These are phyloP conservation scores for Sphaceloma murrayae DNA, from an alignment of 2,329 filamentous ascomycete genomes.

Conservation along the genomic window DNA sequence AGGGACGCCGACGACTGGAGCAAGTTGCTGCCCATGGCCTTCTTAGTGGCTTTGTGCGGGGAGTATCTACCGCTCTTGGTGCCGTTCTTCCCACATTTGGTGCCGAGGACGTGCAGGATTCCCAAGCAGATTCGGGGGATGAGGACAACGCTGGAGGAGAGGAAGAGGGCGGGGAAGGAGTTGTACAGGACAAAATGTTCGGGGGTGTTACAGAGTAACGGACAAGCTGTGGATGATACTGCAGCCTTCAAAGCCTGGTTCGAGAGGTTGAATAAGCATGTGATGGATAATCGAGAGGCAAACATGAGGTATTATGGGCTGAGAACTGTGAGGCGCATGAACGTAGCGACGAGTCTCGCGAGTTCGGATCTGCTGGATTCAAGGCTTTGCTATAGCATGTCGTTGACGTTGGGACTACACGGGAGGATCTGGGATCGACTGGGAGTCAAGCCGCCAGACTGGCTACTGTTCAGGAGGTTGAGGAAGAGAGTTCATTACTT, in stretches of 20 bases:
- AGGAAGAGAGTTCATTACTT: slow-evolving; percentile 52
- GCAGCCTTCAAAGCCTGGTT: too few species aligned
- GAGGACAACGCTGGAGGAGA: slow-evolving; percentile 33
- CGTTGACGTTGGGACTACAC: slow-evolving; percentile 33
- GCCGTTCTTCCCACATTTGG: slow-evolving; percentile 57
- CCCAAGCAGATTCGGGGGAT: slow-evolving; percentile 62
- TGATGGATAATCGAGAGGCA: too few species aligned
- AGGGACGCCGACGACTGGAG: slow-evolving; percentile 62
- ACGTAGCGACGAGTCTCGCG: too few species aligned
- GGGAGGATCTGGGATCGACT: slow-evolving; percentile 36
- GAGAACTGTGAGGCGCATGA: too few species aligned
- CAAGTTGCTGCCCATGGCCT: slow-evolving; percentile 67
- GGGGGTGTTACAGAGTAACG: background rate
- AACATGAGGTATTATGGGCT: too few species aligned
- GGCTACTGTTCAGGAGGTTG: slow-evolving; percentile 48
- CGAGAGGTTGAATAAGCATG: too few species aligned
- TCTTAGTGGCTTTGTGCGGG: slow-evolving; percentile 68
- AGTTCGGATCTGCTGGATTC: too few species aligned
- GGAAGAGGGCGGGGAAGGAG: background rate
- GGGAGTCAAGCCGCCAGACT: slow-evolving; percentile 38
- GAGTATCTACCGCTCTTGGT: slow-evolving; percentile 81
- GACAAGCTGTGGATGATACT: too few species aligned
- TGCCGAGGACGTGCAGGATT: slow-evolving; percentile 75
- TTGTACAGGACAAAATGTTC: background rate
- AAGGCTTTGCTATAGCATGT: slow-evolving; percentile 22